A percentile compares a stretch with the other conserved stretches of the same genome.
phyloP scores from a whole-genome alignment of 2,329 filamentous ascomycete species.

The Aspergillus calidoustus region DNA sequence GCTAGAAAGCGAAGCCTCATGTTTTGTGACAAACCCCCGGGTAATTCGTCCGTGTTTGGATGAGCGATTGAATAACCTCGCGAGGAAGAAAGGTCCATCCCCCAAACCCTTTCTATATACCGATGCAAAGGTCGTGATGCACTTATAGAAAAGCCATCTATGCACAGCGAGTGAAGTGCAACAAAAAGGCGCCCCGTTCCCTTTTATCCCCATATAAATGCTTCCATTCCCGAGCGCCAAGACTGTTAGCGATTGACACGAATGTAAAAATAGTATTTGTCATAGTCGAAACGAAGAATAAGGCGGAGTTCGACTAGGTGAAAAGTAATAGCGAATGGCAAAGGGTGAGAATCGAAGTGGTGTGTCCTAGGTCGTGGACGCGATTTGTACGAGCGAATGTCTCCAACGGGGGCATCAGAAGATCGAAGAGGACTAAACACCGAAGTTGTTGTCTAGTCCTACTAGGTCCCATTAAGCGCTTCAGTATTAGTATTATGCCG shows the following conservation, averaged over 20 bases:
- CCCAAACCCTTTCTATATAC: constrained; percentile 36
- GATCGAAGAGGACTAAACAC: constrained; percentile 7
- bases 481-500: constrained; percentile 48
- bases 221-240: constrained; percentile 41
- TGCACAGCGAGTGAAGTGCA: constrained; percentile 48
- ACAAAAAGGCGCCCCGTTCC: constrained; percentile 35
- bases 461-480: constrained; percentile 23
- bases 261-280: constrained; percentile 41
- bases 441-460: constrained; percentile 11
- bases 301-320: constrained; percentile 34
- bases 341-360: constrained; percentile 35
- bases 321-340: constrained; percentile 40
- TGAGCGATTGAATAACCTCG: constrained; percentile 17
- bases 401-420: constrained; percentile 32
- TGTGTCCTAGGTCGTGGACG: constrained; percentile 24
- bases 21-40: constrained; percentile 4
- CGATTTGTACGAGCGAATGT: constrained; percentile 45
- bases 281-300: constrained; percentile 36
- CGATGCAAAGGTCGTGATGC: constrained; percentile 38
- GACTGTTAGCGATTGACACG: constrained; percentile 46
- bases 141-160: constrained; percentile 32
- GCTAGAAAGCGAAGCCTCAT: constrained; percentile 11
- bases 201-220: constrained; percentile 32
- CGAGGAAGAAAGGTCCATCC: constrained; percentile 19
- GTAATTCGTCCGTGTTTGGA: constrained; percentile 5